A percentile compares a stretch with the other conserved stretches of the same genome.
Evolutionary conservation across 768 basidiomycete genomes (phyloP).

Genomic region (Hortiboletus campestris): DNA sequence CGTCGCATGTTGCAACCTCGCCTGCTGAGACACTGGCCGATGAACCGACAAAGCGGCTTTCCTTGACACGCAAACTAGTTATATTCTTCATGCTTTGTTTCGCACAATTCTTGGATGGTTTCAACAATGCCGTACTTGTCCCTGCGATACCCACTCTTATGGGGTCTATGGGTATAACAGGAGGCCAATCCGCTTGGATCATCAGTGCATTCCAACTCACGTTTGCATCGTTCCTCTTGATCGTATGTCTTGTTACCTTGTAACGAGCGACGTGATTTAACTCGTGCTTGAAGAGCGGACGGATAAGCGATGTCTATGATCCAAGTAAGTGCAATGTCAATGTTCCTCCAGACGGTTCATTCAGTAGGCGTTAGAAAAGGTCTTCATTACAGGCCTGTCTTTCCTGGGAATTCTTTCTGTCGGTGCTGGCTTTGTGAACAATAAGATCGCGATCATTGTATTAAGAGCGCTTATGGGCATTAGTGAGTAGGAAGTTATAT

Average conservation of each 20-base stretch:
- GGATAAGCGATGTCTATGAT: slow-evolving; percentile 25
- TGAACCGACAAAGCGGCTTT: slow-evolving; percentile 12
- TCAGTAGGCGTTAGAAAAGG: slow-evolving; percentile 38
- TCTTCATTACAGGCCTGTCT: slow-evolving; percentile 42
- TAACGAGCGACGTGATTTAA: slow-evolving; percentile 7
- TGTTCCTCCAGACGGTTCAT: slow-evolving; percentile 23
- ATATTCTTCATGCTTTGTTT: slow-evolving; percentile 40
- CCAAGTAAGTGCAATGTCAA: slow-evolving; percentile 28
- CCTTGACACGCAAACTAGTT: slow-evolving; percentile 24
- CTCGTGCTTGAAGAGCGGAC: slow-evolving; percentile 19
- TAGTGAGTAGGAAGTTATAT: slow-evolving; percentile 25
- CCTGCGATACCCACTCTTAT: slow-evolving; percentile 39
- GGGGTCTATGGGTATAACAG: slow-evolving; percentile 5
- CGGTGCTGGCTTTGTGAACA: slow-evolving; percentile 44
- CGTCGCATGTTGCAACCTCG: neutral
- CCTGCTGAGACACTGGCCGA: slow-evolving; percentile 1
- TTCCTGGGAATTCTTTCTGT: slow-evolving; percentile 44
- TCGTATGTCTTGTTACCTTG: slow-evolving; percentile 11
- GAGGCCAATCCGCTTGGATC: slow-evolving; percentile 33
- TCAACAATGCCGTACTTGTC: slow-evolving; percentile 43
- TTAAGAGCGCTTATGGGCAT: slow-evolving; percentile 52
- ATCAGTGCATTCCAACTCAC: slow-evolving; percentile 46
- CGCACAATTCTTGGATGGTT: slow-evolving; percentile 43
- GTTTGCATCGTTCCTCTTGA: slow-evolving; percentile 40
- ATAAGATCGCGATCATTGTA: slow-evolving; percentile 48